Evolutionary conservation across 805 yeast species (phyloP).

Genomic region (Middelhovenomyces tepae): DNA sequence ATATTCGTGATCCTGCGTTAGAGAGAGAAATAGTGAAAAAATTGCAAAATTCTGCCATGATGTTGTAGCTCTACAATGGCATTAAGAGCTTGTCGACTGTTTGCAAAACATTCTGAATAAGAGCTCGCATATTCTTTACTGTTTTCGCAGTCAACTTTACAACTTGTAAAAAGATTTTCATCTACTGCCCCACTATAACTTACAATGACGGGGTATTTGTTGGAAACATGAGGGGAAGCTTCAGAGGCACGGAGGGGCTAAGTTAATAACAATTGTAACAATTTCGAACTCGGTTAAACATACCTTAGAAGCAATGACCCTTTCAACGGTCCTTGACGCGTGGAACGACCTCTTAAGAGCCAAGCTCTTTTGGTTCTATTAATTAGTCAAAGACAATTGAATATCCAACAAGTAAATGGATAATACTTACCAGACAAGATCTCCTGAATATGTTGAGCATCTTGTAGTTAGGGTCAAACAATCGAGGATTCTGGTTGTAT

Average conservation of each 20-base stretch:
- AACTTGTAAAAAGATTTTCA: too few species aligned
- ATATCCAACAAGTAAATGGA: too few species aligned
- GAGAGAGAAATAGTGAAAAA: too few species aligned
- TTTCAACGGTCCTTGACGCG: constrained; percentile 21
- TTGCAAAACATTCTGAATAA: too few species aligned
- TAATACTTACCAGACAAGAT: constrained; percentile 2
- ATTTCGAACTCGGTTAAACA: constrained; percentile 5
- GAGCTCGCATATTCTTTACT: too few species aligned
- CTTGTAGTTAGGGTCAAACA: too few species aligned
- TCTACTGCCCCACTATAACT: too few species aligned
- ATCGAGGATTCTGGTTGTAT: too few species aligned
- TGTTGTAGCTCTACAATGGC: too few species aligned
- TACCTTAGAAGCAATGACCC: constrained; percentile 27
- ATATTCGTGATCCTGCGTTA: constrained; percentile 98
- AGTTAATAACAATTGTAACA: background rate
- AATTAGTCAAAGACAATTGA: constrained; percentile 1
- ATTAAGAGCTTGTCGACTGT: too few species aligned
- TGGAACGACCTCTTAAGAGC: constrained; percentile 22
- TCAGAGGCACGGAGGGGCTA: constrained; percentile 32
- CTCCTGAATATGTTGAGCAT: constrained; percentile 2
- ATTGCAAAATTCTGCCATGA: too few species aligned
- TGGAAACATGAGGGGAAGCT: constrained; percentile 46
- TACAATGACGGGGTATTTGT: constrained; percentile 81
- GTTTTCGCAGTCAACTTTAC: too few species aligned
- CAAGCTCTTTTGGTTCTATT: constrained; percentile 2